These are phyloP conservation scores for Cyclotella baltica DNA, from an alignment of 108 stramenopile genomes.

Conservation along the genomic window DNA sequence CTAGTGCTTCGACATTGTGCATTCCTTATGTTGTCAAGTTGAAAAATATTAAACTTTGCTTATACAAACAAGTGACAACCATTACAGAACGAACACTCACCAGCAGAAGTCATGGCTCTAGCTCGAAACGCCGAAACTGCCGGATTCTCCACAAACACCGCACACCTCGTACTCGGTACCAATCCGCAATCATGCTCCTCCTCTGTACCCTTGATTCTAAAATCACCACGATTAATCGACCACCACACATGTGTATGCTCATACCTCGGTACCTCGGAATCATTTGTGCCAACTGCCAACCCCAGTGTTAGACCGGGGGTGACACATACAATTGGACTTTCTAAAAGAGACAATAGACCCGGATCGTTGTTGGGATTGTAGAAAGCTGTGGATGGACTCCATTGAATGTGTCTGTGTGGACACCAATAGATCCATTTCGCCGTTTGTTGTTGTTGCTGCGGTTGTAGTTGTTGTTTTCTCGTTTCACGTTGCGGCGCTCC, in stretches of 20 bases:
- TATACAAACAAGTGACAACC: too few species aligned
- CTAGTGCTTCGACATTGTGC: slow-evolving; percentile 53
- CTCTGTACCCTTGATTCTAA: not conserved
- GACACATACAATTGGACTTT: slow-evolving; percentile 66
- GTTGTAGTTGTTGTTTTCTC: too few species aligned
- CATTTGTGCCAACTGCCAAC: slow-evolving; percentile 64
- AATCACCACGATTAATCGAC: slow-evolving; percentile 24
- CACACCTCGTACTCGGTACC: slow-evolving; percentile 31
- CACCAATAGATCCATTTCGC: slow-evolving; percentile 86
- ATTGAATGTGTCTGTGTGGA: slow-evolving; percentile 70
- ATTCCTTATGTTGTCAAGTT: slow-evolving; percentile 71
- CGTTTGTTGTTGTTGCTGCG: too few species aligned
- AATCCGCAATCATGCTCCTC: slow-evolving; percentile 53
- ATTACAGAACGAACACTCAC: slow-evolving; percentile 9
- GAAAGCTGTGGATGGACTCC: slow-evolving; percentile 60
- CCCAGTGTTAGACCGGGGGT: slow-evolving; percentile 86
- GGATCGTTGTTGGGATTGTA: slow-evolving; percentile 37
- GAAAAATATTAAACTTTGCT: too few species aligned
- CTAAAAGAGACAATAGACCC: slow-evolving; percentile 30
- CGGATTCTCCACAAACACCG: slow-evolving; percentile 55
- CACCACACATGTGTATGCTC: slow-evolving; percentile 58
- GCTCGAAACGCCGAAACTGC: slow-evolving; percentile 74
- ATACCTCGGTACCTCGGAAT: slow-evolving; percentile 61
- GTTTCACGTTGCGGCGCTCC: not conserved
- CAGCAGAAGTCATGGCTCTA: slow-evolving; percentile 77